Percentiles rank a stretch among this genome's conserved stretches.
Evolutionary conservation across 1,284 basidiomycete species (phyloP).

Genomic region (Melampsora americana): DNA sequence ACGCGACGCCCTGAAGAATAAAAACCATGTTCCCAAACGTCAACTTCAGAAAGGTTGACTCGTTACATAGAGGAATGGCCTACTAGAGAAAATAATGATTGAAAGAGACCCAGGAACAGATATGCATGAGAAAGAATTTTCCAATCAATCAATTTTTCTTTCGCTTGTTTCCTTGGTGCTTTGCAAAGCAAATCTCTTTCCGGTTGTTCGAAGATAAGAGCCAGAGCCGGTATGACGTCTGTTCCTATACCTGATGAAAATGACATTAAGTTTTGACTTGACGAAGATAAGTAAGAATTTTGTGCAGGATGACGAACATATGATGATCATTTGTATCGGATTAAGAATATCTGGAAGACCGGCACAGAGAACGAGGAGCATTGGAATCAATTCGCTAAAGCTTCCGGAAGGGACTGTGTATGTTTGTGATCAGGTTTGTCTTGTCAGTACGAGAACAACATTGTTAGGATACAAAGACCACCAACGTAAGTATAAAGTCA

Average conservation of each 20-base stretch:
- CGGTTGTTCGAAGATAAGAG: slow-evolving; percentile 63
- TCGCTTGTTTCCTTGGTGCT: slow-evolving; percentile 64
- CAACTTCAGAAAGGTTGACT: too few species aligned
- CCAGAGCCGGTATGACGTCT: slow-evolving; percentile 61
- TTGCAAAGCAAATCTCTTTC: slow-evolving; percentile 62
- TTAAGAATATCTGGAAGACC: slow-evolving; percentile 61
- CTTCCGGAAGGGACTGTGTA: slow-evolving; percentile 54
- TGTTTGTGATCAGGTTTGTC: too few species aligned
- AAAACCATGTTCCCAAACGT: too few species aligned
- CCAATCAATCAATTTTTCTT: slow-evolving; percentile 58
- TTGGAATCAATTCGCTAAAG: slow-evolving; percentile 68
- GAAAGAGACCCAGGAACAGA: slow-evolving; percentile 64
- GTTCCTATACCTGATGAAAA: slow-evolving; percentile 51
- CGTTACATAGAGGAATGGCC: slow-evolving; percentile 46
- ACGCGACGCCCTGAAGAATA: too few species aligned
- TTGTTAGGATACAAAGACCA: too few species aligned
- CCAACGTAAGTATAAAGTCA: slow-evolving; percentile 46
- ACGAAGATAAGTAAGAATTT: too few species aligned
- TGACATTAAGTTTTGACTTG: too few species aligned
- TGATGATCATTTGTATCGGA: slow-evolving; percentile 61
- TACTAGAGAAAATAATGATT: slow-evolving; percentile 60
- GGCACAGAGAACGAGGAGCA: slow-evolving; percentile 61
- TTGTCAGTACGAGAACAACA: too few species aligned
- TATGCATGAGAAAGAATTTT: slow-evolving; percentile 66
- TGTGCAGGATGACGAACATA: slow-evolving; percentile 58